A percentile compares a stretch with the other conserved stretches of the same genome.
phyloP scores from a whole-genome alignment of 352 stramenopile species.

The Phytophthora citrophthora region DNA sequence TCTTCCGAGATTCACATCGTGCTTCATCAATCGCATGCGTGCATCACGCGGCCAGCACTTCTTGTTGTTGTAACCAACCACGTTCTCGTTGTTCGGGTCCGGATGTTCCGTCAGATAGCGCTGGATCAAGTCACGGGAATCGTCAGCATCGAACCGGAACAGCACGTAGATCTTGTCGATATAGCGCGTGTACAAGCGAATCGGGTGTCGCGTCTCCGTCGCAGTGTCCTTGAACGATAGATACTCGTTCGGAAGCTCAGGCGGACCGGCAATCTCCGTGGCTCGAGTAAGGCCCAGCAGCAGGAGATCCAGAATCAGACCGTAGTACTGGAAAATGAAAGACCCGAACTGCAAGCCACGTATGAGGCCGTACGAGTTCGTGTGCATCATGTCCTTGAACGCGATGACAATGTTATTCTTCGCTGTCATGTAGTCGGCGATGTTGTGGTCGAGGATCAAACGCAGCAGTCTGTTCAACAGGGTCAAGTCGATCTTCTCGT shows the following conservation, averaged over 20 bases:
- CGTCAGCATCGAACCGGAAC: conserved; percentile 98
- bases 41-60: conserved; percentile 99
- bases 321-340: conserved; percentile 99
- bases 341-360: conserved; percentile 97
- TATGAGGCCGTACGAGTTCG: conserved; percentile 99
- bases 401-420: conserved; percentile 99
- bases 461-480: conserved; percentile 98
- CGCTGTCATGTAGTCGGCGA: conserved; percentile 99
- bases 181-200: conserved; percentile 99
- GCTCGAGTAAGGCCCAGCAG: conserved; percentile 97
- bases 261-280: conserved; percentile 97
- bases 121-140: conserved; percentile 99
- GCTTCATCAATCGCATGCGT: conserved; percentile 99
- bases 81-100: conserved; percentile 99
- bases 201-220: conserved; percentile 98
- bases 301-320: conserved; percentile 98
- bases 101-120: conserved; percentile 99
- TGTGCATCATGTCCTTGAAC: conserved; percentile 99
- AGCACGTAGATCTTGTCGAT: conserved; percentile 99
- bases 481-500: conserved; percentile 99
- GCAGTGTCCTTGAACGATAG: conserved; percentile 98
- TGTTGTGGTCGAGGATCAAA: conserved; percentile 99
- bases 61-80: conserved; percentile 99
- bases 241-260: conserved; percentile 99
- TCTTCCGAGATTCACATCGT: conserved; percentile 99